Conservation (phyloP, 2,329 filamentous ascomycete genomes). For the Colletotrichum karsti region DNA sequence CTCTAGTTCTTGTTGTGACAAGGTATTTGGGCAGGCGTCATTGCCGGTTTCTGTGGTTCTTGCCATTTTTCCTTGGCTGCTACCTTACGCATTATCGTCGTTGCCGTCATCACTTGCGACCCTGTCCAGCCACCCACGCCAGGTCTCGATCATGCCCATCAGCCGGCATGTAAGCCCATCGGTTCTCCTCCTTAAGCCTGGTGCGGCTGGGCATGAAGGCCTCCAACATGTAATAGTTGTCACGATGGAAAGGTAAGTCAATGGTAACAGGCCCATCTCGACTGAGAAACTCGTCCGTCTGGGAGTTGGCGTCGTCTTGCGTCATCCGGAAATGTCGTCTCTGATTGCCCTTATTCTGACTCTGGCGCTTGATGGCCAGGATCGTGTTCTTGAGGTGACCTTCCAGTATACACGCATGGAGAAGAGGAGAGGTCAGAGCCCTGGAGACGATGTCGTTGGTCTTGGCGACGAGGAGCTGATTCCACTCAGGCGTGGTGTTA, state of each 20-base stretch:
- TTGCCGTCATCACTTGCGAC: not conserved
- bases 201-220: conserved; percentile 64
- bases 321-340: conserved; percentile 44
- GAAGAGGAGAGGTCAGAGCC: conserved; percentile 56
- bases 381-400: conserved; percentile 38
- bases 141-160: conserved; percentile 49
- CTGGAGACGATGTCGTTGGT: conserved; percentile 54
- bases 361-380: conserved; percentile 45
- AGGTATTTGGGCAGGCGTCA: too few species aligned
- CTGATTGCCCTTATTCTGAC: conserved; percentile 56
- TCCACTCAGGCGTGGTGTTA: conserved; percentile 54
- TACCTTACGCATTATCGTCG: not conserved
- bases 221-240: conserved; percentile 67
- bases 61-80: too few species aligned
- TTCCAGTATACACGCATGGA: conserved; percentile 53
- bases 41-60: too few species aligned
- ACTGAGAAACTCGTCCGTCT: conserved; percentile 59
- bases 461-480: conserved; percentile 49
- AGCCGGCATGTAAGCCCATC: conserved; percentile 58
- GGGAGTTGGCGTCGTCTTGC: conserved; percentile 49
- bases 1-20: too few species aligned
- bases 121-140: conserved; percentile 14
- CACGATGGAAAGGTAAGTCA: conserved; percentile 63
- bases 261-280: conserved; percentile 58
- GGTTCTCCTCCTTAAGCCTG: conserved; percentile 54